Conservation (phyloP, 2,329 filamentous ascomycete genomes). For the Penicillium sp. region DNA sequence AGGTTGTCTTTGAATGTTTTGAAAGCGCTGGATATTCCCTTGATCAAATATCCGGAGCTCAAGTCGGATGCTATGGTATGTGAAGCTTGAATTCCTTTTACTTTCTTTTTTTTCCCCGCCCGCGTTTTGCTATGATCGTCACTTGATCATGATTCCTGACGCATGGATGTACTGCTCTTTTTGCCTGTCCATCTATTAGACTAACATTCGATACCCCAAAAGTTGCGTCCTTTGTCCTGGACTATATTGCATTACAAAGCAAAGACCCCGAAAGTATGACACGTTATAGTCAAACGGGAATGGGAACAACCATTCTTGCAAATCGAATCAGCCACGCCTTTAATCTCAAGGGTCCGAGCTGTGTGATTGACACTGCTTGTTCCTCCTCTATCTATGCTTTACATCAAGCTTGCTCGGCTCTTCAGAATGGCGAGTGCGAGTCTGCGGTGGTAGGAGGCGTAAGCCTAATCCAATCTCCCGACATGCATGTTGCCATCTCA, state of each 20-base stretch:
- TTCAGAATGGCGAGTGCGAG: conserved; percentile 20
- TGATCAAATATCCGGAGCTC: too few relatives aligned
- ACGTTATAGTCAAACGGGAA: conserved; percentile 11
- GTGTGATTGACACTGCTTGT: conserved; percentile 37
- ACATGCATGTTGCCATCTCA: conserved; percentile 26
- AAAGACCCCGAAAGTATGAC: neutral
- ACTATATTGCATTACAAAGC: neutral
- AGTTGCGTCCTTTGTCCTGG: neutral
- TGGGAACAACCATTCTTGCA: conserved; percentile 7
- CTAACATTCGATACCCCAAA: too few relatives aligned
- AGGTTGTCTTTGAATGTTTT: conserved; percentile 25
- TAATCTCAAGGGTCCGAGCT: conserved; percentile 36
- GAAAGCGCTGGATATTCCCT: conserved; percentile 19
- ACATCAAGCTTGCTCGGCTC: conserved; percentile 35
- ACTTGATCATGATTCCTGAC: neutral
- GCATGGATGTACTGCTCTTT: too few relatives aligned
- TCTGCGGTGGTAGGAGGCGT: neutral
- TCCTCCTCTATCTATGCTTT: conserved; percentile 41
- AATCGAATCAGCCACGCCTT: conserved; percentile 37
- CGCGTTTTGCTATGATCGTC: too few relatives aligned
- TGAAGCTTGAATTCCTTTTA: too few relatives aligned
- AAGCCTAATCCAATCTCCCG: conserved; percentile 23
- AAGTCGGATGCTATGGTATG: too few relatives aligned
- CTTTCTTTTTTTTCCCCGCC: too few relatives aligned
- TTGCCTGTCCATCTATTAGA: too few relatives aligned